Conservation (phyloP, 108 stramenopile genomes). For the Skeletonema tropicum region DNA sequence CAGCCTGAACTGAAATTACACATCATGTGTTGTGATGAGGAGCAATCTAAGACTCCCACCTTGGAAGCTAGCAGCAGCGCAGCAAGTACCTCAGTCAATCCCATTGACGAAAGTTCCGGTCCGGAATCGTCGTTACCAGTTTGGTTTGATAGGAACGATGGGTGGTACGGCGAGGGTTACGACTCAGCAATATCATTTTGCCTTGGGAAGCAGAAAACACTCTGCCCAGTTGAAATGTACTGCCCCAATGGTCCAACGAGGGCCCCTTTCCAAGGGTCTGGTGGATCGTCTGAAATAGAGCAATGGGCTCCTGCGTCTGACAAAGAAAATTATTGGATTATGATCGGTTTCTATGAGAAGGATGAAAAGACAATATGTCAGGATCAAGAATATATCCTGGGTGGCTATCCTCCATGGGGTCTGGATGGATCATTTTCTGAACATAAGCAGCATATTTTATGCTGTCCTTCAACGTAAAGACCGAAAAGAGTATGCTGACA, state of each 20-base stretch:
- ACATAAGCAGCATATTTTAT: slow-evolving; percentile 45
- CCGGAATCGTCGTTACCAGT: neutral
- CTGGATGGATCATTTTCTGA: slow-evolving; percentile 37
- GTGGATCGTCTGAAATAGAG: slow-evolving; percentile 11
- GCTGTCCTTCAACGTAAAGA: neutral
- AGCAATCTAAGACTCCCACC: neutral
- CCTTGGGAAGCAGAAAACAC: slow-evolving; percentile 6
- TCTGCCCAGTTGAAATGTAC: slow-evolving; percentile 25
- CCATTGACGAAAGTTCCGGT: neutral
- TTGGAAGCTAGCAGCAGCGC: neutral
- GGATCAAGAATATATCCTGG: neutral
- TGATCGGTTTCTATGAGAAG: slow-evolving; percentile 6
- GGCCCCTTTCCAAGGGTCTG: slow-evolving; percentile 17
- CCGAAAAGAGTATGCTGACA: too few species aligned
- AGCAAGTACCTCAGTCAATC: neutral
- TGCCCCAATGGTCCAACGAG: slow-evolving; percentile 28
- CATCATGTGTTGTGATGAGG: slow-evolving; percentile 1
- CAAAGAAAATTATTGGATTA: slow-evolving; percentile 24
- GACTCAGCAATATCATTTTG: slow-evolving; percentile 17
- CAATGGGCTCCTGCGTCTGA: slow-evolving; percentile 32
- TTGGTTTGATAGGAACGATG: slow-evolving; percentile 23
- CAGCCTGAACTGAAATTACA: neutral
- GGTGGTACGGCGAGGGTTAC: slow-evolving; percentile 21
- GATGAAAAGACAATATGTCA: neutral
- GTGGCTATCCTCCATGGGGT: slow-evolving; percentile 26